A percentile compares a stretch with the other conserved stretches of the same genome.
phyloP scores from a whole-genome alignment of 495 filamentous ascomycete species.

The Astrothelium subdiscretum region DNA sequence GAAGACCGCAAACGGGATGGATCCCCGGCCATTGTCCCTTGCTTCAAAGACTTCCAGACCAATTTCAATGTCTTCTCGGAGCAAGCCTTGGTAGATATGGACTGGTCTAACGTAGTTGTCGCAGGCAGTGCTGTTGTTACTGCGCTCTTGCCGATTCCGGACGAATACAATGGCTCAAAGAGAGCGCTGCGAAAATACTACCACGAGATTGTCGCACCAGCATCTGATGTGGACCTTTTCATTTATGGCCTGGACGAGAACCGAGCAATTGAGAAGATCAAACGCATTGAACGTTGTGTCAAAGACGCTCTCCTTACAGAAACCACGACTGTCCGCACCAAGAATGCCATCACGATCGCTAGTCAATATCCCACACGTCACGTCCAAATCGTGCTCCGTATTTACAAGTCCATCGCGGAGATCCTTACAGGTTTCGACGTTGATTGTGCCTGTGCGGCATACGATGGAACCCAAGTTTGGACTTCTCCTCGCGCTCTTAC shows the following conservation, averaged over 20 bases:
- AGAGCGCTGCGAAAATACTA: constrained; percentile 60
- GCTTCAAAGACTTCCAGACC: constrained; percentile 54
- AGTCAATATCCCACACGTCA: constrained; percentile 74
- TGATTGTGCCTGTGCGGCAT: constrained; percentile 68
- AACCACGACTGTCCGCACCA: constrained; percentile 65
- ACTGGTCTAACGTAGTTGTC: constrained; percentile 69
- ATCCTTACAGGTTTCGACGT: constrained; percentile 81
- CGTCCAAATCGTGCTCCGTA: constrained; percentile 69
- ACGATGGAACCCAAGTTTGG: constrained; percentile 66
- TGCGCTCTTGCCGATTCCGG: constrained; percentile 58
- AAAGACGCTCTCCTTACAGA: constrained; percentile 63
- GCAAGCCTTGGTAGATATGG: constrained; percentile 45
- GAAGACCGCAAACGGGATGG: constrained; percentile 46
- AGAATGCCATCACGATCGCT: constrained; percentile 73
- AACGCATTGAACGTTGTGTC: constrained; percentile 58
- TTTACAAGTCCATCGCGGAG: constrained; percentile 70
- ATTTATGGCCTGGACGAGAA: constrained; percentile 63
- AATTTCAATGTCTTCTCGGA: constrained; percentile 77
- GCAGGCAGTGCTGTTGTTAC: constrained; percentile 69
- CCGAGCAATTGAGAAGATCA: constrained; percentile 69
- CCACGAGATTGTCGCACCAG: constrained; percentile 64
- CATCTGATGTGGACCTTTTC: constrained; percentile 78
- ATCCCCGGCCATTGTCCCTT: constrained; percentile 51
- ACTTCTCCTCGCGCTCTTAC: constrained; percentile 57
- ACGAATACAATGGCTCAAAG: constrained; percentile 51